Percentiles rank a stretch among this genome's conserved stretches.
Conservation (phyloP, 78 protist genomes). For the Dictyostelium citrinum region DNA sequence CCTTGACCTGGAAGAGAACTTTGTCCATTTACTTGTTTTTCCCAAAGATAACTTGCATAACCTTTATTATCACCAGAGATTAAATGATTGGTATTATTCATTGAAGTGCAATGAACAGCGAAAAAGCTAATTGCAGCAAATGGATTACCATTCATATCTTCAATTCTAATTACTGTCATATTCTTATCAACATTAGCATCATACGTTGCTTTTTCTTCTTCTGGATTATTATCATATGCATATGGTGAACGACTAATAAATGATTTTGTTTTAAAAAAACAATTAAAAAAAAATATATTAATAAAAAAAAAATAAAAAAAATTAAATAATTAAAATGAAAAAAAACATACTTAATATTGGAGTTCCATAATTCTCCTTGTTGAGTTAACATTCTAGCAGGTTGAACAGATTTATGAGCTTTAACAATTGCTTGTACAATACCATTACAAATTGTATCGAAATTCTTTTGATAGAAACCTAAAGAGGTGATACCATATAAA, state of each 20-base stretch:
- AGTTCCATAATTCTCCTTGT: slow-evolving; percentile 53
- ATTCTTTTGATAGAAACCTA: slow-evolving; percentile 79
- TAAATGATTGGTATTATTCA: slow-evolving; percentile 84
- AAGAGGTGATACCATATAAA: slow-evolving; percentile 80
- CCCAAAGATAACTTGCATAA: slow-evolving; percentile 83
- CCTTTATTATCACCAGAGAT: slow-evolving; percentile 91
- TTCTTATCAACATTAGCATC: slow-evolving; percentile 69
- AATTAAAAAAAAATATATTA: not conserved
- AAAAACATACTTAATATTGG: slow-evolving; percentile 48
- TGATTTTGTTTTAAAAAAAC: too few relatives aligned
- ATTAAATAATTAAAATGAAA: not conserved
- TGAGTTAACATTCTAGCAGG: slow-evolving; percentile 31
- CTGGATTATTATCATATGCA: slow-evolving; percentile 83
- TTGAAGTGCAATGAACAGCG: slow-evolving; percentile 82
- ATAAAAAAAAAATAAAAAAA: not conserved
- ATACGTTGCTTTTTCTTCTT: slow-evolving; percentile 78
- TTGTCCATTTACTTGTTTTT: slow-evolving; percentile 42
- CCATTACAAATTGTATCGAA: slow-evolving; percentile 82
- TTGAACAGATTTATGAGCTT: slow-evolving; percentile 73
- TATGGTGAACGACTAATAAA: slow-evolving; percentile 83
- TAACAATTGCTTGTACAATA: slow-evolving; percentile 78
- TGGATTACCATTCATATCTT: slow-evolving; percentile 68
- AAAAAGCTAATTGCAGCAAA: slow-evolving; percentile 75
- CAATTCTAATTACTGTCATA: slow-evolving; percentile 73
- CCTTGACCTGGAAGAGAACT: slow-evolving; percentile 64